phyloP scores from a whole-genome alignment of 1,139 yeast species.

The Sugiyamaella novakii region DNA sequence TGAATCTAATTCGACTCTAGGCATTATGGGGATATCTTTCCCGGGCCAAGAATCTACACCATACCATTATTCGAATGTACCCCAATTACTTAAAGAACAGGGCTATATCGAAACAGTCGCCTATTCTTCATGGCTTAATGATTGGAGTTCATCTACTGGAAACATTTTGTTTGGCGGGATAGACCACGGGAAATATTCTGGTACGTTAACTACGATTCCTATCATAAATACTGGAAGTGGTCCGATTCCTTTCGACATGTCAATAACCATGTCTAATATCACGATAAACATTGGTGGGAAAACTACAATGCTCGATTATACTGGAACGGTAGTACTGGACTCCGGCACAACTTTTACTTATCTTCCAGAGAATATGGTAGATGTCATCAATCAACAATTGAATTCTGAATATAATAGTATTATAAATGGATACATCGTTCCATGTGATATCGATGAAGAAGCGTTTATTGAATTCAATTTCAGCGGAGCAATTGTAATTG shows the following conservation, averaged over 20 bases:
- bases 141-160: constrained; percentile 47
- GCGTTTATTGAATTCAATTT: constrained; percentile 35
- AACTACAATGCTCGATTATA: constrained; percentile 13
- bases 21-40: constrained; percentile 58
- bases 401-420: constrained; percentile 29
- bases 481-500: constrained; percentile 37
- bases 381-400: constrained; percentile 30
- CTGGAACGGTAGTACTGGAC: constrained; percentile 1
- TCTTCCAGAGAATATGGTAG: constrained; percentile 37
- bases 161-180: constrained; percentile 60
- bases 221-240: constrained; percentile 21
- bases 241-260: constrained; percentile 27
- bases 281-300: constrained; percentile 14
- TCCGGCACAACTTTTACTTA: constrained; percentile 19
- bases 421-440: constrained; percentile 32
- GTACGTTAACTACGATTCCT: constrained; percentile 41
- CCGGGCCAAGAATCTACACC: constrained; percentile 37
- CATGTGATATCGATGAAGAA: constrained; percentile 28
- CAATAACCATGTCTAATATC: constrained; percentile 25
- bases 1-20: constrained; percentile 48
- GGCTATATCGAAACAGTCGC: constrained; percentile 52
- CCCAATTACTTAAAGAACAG: constrained; percentile 46
- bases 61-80: constrained; percentile 32
- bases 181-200: constrained; percentile 56
- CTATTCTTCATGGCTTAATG: constrained; percentile 58